Evolutionary conservation across 2,329 filamentous ascomycete species (phyloP).

Genomic region (Fonsecaea monophora): DNA sequence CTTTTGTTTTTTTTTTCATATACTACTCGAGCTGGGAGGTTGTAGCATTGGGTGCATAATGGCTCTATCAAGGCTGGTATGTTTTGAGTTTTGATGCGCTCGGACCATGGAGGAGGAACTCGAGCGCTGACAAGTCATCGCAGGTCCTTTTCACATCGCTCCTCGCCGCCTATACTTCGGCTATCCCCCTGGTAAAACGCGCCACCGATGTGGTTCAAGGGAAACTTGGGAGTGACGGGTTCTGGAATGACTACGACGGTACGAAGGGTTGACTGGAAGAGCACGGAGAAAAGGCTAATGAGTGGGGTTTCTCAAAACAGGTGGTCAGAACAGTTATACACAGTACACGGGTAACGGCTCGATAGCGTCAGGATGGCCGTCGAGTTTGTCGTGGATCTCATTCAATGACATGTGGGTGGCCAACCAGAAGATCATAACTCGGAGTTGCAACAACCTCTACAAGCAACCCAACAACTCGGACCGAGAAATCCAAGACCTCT

Average conservation of each 20-base stretch:
- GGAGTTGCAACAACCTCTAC: conserved; percentile 47
- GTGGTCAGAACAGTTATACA: conserved; percentile 42
- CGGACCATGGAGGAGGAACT: background rate
- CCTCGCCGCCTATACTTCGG: conserved; percentile 17
- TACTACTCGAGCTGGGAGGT: background rate
- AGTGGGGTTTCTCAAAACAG: conserved; percentile 26
- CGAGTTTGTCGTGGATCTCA: conserved; percentile 41
- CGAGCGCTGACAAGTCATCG: conserved; percentile 11
- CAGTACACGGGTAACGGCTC: conserved; percentile 45
- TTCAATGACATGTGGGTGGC: conserved; percentile 41
- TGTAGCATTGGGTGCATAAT: conserved; percentile 6
- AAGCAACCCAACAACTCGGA: conserved; percentile 47
- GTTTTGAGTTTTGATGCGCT: background rate
- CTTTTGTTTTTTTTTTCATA: background rate
- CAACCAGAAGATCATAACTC: conserved; percentile 47
- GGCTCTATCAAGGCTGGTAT: conserved; percentile 23
- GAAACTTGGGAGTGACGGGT: conserved; percentile 36
- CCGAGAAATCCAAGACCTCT: conserved; percentile 49
- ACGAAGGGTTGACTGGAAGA: background rate
- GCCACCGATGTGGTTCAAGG: conserved; percentile 35
- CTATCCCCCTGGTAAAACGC: conserved; percentile 28
- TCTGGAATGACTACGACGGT: conserved; percentile 40
- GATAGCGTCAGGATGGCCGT: conserved; percentile 44
- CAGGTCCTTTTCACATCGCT: conserved; percentile 24
- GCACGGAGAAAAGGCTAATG: conserved; percentile 7